Conservation (phyloP, 768 basidiomycete species). For the Mycena amicta region DNA sequence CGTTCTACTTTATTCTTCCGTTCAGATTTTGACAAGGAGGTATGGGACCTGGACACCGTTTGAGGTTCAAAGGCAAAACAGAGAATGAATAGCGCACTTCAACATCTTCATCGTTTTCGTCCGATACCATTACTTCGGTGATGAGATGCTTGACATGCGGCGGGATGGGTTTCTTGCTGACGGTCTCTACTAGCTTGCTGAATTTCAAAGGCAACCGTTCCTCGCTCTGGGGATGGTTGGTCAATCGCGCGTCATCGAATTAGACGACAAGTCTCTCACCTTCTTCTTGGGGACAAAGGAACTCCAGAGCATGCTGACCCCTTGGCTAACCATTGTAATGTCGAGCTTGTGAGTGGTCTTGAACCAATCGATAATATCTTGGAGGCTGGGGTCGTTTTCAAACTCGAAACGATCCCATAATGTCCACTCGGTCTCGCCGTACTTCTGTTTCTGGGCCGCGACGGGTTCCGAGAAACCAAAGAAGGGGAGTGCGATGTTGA, state of each 20-base stretch:
- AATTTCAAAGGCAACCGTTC: conserved; percentile 90
- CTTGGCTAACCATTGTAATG: conserved; percentile 94
- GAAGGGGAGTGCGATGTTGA: conserved; percentile 97
- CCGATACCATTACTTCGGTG: conserved; percentile 92
- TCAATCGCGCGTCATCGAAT: neutral
- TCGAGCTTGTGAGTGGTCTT: conserved; percentile 81
- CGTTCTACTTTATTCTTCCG: conserved; percentile 6
- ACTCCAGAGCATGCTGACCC: conserved; percentile 98
- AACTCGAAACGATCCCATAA: conserved; percentile 98
- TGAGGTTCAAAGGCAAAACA: conserved; percentile 6
- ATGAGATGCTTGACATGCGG: conserved; percentile 82
- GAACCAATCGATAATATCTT: conserved; percentile 86
- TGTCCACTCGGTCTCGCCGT: conserved; percentile 89
- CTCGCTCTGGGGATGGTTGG: conserved; percentile 59
- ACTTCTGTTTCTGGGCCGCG: conserved; percentile 86
- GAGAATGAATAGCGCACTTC: conserved; percentile 56
- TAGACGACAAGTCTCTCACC: conserved; percentile 48
- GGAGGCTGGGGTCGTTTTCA: conserved; percentile 82
- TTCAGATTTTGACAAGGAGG: conserved; percentile 70
- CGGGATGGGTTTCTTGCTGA: conserved; percentile 92
- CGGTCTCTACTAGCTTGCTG: conserved; percentile 86
- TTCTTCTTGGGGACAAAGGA: conserved; percentile 92
- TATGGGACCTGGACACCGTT: conserved; percentile 70
- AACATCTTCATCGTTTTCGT: conserved; percentile 92
- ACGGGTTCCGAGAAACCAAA: conserved; percentile 99